Evolutionary conservation across 2,329 filamentous ascomycete species (phyloP), one percentile per base, ranked within the genome.

Genomic region (Teratosphaeria pseudoeucalypti): DNA sequence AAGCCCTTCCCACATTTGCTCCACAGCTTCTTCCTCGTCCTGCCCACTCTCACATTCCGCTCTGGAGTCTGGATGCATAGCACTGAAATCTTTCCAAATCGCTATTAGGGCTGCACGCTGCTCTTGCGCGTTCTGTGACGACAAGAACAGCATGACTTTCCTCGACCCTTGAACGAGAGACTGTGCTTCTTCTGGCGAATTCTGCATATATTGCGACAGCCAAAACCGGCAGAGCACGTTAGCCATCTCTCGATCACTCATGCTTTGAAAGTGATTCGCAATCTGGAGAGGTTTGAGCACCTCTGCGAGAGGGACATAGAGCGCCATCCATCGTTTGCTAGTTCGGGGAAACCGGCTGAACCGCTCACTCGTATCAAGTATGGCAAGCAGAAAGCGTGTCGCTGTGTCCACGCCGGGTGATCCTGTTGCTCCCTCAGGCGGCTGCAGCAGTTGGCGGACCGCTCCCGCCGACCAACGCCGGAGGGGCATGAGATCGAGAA

Each of bases 221-320:
- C 66, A 69, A n/a, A 57, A 53, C 2, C 55, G 56, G 4, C 68
- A 58, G 27, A 67, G 26, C 7, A 64, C 56, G 6, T 55, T 43
- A 32, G 56, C 57, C 19, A 64, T 54, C 12, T 66, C 59, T 14
- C 52, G 26, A 6, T 57, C 19, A 1, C 47, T 16, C 4, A 63
- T 32, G 6, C 32, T 10, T 26, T 26, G 52, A n/a, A 70, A 62
- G 56, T 68, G 65, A 16, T 58, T 37, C 11, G 57, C 47, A 11
- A 69, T 55, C 10, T 60, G 43, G 16, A 55, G 55, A 7, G 60
- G 61, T 6, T 54, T 23, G 7, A 63, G 23, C n/a, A 55, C 29
- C 14, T 37, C 6, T 1, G 61, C 57, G 11, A 65, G 49, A 3
- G 56, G 27, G 1, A 52, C 19, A 58, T 64, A 67, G 23, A 65